Evolutionary conservation across 805 yeast species (phyloP).

Genomic region (Sugiyamaella lignohabitans): DNA sequence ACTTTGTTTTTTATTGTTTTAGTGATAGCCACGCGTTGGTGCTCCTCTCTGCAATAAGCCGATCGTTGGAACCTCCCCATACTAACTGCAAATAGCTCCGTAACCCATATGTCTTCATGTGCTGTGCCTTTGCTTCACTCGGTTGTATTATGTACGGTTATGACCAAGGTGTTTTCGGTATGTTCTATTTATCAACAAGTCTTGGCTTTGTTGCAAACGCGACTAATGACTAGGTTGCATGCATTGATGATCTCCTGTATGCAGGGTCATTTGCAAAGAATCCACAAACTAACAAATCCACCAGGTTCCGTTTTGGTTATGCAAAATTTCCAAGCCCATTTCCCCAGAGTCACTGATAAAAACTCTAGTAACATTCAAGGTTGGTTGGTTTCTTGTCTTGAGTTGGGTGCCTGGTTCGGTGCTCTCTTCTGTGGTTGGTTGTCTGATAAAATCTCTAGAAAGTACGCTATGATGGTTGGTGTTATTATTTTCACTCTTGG

Average conservation of each 20-base stretch:
- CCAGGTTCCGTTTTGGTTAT: conserved; percentile 21
- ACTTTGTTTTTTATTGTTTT: too few relatives aligned
- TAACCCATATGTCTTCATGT: conserved; percentile 18
- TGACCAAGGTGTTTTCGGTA: conserved; percentile 24
- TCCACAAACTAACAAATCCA: too few relatives aligned
- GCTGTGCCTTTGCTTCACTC: conserved; percentile 19
- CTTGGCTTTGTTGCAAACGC: too few relatives aligned
- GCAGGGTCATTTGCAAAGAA: too few relatives aligned
- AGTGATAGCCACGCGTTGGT: too few relatives aligned
- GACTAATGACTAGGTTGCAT: too few relatives aligned
- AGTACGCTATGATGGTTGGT: conserved; percentile 53
- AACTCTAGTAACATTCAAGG: conserved; percentile 13
- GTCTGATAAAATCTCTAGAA: conserved; percentile 56
- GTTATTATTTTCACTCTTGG: conserved; percentile 28
- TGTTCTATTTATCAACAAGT: too few relatives aligned
- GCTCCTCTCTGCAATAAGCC: too few relatives aligned
- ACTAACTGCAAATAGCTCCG: too few relatives aligned
- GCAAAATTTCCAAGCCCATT: conserved; percentile 23
- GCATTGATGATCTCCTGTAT: too few relatives aligned
- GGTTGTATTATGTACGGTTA: conserved; percentile 25
- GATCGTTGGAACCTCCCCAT: too few relatives aligned
- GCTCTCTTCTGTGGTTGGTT: conserved; percentile 53
- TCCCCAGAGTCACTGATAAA: conserved; percentile 15
- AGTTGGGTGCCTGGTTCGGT: conserved; percentile 37
- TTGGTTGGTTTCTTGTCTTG: conserved; percentile 21